Evolutionary conservation across 2,329 filamentous ascomycete species (phyloP).

Genomic region (Albifimbria verrucaria): DNA sequence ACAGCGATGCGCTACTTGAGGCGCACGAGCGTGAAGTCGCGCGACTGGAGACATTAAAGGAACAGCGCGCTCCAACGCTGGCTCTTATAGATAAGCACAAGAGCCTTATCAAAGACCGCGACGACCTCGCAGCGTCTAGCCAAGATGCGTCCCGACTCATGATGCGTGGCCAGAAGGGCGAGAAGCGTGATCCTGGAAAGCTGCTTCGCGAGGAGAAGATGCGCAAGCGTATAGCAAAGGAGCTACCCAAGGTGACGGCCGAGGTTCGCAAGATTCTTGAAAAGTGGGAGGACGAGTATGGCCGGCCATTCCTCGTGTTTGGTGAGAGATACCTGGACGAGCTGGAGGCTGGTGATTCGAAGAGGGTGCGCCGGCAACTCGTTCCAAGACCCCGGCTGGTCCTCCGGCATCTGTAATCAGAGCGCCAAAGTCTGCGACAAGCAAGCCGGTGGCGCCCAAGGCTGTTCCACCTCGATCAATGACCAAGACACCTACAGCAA

Average conservation of each 20-base stretch:
- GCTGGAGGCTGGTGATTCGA: slow-evolving; percentile 62
- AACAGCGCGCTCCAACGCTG: slow-evolving; percentile 83
- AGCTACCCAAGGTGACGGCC: slow-evolving; percentile 83
- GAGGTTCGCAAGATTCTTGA: slow-evolving; percentile 83
- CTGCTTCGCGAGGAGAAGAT: slow-evolving; percentile 96
- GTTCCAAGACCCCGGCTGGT: slow-evolving; percentile 73
- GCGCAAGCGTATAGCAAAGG: slow-evolving; percentile 94
- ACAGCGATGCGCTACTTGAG: slow-evolving; percentile 90
- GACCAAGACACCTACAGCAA: slow-evolving; percentile 55
- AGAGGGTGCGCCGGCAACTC: slow-evolving; percentile 47
- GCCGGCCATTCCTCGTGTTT: slow-evolving; percentile 87
- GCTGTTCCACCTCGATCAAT: slow-evolving; percentile 34
- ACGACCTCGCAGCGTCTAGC: slow-evolving; percentile 84
- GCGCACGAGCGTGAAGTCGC: slow-evolving; percentile 90
- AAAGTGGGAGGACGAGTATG: slow-evolving; percentile 90
- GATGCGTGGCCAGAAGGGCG: slow-evolving; percentile 86
- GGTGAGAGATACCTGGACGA: slow-evolving; percentile 88
- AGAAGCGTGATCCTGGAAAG: slow-evolving; percentile 91
- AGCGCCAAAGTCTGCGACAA: slow-evolving; percentile 29
- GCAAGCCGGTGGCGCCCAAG: slow-evolving; percentile 24
- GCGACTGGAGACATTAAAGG: slow-evolving; percentile 75
- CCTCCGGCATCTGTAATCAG: slow-evolving; percentile 46
- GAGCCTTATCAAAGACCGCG: slow-evolving; percentile 76
- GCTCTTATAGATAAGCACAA: slow-evolving; percentile 81
- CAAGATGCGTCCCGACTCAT: slow-evolving; percentile 94